Evolutionary conservation across 805 yeast species (phyloP), one percentile per base, ranked within the genome.

Genomic region (Yarrowia divulgata): DNA sequence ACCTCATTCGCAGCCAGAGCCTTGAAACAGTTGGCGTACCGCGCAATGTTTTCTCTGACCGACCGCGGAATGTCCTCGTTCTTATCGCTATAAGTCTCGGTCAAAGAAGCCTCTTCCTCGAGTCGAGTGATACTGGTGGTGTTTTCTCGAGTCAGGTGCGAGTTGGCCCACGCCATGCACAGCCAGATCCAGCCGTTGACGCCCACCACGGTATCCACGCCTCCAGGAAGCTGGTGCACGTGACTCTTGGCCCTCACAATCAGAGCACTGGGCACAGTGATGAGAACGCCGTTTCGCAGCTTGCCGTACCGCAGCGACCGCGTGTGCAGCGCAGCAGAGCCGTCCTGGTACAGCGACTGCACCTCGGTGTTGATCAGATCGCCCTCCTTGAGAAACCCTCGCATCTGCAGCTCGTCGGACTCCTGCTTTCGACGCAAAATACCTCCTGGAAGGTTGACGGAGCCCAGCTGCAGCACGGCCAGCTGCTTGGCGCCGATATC

Each of bases 401-500:
- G 85, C 99, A 96, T 95, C 77, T 94, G 97, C 72, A 95, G 83
- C 80, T 95, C 99, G 81, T 95, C 99, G 72, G 90, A 88, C 76
- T 96, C 99, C 42, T 93, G 88, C 77, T 96, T 95, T 75, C 99
- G 85, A 79, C 99, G 86, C 74, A 95, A 81, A 2, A 95, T 90
- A 69, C 99, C 99, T 68, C 99, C 99, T 1, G 99, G 99, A 71
- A 95, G 83, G 78, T 95, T 95, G 23, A 95, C 97, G 0, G 97
- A 91, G 13, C 99, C 99, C 69, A 96, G 83, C 92, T 91, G 89
- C 71, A 95, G 80, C 0, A 91, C 88, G 0, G 98, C 98, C 76
- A 93, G 94, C 75, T 91, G 97, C 75, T 88, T 89, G n/a, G 92
- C 91, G 37, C 98, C 98, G 72, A 95, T 92, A 74, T 94, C 97